phyloP scores from a whole-genome alignment of 2,329 filamentous ascomycete species.

The Lachnellula arida region DNA sequence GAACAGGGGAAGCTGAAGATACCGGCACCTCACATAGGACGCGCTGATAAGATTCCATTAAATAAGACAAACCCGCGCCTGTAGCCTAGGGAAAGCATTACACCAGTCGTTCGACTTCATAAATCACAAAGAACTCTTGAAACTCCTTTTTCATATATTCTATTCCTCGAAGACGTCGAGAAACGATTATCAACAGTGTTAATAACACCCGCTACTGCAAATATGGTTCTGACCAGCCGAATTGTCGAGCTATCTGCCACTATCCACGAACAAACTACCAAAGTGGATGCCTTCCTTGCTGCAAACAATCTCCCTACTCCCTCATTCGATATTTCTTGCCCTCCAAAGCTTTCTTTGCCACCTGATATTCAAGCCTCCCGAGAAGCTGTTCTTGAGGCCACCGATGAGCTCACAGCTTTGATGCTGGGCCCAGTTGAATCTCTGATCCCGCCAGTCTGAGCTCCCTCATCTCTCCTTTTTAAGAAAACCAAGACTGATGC shows the following conservation, averaged over 20 bases:
- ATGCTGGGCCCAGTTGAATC: constrained; percentile 7
- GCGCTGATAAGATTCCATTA: too few relatives aligned
- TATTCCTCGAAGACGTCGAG: too few relatives aligned
- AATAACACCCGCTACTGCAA: background rate
- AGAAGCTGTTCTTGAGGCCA: constrained; percentile 14
- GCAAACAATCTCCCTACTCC: constrained; percentile 7
- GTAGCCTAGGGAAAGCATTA: too few relatives aligned
- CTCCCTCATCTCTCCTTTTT: background rate
- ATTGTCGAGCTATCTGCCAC: constrained; percentile 6
- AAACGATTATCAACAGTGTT: too few relatives aligned
- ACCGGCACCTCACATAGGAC: too few relatives aligned
- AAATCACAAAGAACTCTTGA: too few relatives aligned
- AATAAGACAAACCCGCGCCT: too few relatives aligned
- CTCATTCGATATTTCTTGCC: constrained; percentile 8
- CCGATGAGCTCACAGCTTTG: constrained; percentile 16
- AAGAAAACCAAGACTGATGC: background rate
- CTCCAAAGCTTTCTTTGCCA: background rate
- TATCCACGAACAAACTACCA: constrained; percentile 5
- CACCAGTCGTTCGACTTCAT: too few relatives aligned
- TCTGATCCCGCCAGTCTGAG: background rate
- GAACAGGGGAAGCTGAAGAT: too few relatives aligned
- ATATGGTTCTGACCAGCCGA: background rate
- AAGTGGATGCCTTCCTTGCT: constrained; percentile 6
- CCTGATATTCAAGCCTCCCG: constrained; percentile 8
- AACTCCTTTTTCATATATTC: too few relatives aligned